A percentile compares a stretch with the other conserved stretches of the same genome.
Conservation (phyloP, 805 yeast species). For the Cyberlindnera americana region DNA sequence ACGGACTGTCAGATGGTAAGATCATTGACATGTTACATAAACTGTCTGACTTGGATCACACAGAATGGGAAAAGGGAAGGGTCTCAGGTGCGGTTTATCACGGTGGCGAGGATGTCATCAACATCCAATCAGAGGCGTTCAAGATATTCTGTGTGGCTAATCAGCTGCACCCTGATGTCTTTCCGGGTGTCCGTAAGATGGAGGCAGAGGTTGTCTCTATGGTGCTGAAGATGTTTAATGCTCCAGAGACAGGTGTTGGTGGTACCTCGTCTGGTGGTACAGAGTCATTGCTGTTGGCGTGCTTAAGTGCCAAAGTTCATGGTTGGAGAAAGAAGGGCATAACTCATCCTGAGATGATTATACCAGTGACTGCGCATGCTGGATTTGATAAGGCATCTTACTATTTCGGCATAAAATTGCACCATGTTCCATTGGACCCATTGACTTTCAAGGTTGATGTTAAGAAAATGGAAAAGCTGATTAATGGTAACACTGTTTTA, state of each 20-base stretch:
- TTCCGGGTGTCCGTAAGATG: constrained; percentile 95
- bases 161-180: constrained; percentile 95
- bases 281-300: constrained; percentile 82
- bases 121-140: constrained; percentile 74
- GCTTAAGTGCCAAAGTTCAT: constrained; percentile 81
- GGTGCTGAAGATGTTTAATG: constrained; percentile 79
- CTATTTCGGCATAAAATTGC: constrained; percentile 82
- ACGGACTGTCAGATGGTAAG: constrained; percentile 48
- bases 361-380: constrained; percentile 90
- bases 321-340: constrained; percentile 59
- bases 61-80: constrained; percentile 81
- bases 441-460: constrained; percentile 65
- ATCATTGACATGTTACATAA: constrained; percentile 51
- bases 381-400: constrained; percentile 91
- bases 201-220: constrained; percentile 92
- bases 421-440: constrained; percentile 74
- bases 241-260: constrained; percentile 70
- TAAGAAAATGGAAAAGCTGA: constrained; percentile 54
- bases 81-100: constrained; percentile 97
- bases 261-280: constrained; percentile 94
- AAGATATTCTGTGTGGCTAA: constrained; percentile 80
- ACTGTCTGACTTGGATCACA: constrained; percentile 50
- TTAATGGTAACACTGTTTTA: constrained; percentile 77
- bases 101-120: constrained; percentile 78
- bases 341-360: constrained; percentile 76